Conservation (phyloP, 306 rosid species). For the Comarum palustre region DNA sequence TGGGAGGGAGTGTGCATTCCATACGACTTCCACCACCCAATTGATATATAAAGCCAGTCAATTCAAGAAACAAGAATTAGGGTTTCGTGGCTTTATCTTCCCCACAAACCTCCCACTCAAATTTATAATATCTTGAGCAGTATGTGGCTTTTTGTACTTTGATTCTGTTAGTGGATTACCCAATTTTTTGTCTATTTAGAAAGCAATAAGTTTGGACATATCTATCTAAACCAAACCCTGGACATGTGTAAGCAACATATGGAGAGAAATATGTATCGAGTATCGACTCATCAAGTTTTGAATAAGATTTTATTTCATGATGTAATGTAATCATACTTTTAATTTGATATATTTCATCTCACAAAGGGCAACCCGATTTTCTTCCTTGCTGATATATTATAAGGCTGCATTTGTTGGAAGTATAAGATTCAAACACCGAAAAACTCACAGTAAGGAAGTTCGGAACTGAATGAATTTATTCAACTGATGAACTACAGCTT, state of each 20-base stretch:
- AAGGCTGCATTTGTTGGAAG: no score
- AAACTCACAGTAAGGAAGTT: no score
- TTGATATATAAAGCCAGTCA: conserved; percentile 29
- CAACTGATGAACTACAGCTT: no score
- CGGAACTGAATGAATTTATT: no score
- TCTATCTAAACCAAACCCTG: not conserved
- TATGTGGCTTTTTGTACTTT: not conserved
- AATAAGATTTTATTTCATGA: no score
- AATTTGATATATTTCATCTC: no score
- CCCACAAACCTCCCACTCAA: conserved; percentile 7
- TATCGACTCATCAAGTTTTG: no score
- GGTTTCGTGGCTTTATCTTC: not conserved
- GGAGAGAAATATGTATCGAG: no score
- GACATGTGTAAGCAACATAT: not conserved
- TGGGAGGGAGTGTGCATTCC: conserved; percentile 69
- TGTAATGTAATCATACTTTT: no score
- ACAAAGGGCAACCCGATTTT: no score
- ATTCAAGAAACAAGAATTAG: conserved; percentile 2
- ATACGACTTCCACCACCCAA: conserved; percentile 56
- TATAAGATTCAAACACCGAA: no score
- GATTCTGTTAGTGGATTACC: not conserved
- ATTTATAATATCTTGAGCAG: not conserved
- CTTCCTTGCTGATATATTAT: no score
- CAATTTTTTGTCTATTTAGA: not conserved
- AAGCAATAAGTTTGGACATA: not conserved